Conservation (phyloP, 768 basidiomycete genomes). For the Rubroboletus satanas region DNA sequence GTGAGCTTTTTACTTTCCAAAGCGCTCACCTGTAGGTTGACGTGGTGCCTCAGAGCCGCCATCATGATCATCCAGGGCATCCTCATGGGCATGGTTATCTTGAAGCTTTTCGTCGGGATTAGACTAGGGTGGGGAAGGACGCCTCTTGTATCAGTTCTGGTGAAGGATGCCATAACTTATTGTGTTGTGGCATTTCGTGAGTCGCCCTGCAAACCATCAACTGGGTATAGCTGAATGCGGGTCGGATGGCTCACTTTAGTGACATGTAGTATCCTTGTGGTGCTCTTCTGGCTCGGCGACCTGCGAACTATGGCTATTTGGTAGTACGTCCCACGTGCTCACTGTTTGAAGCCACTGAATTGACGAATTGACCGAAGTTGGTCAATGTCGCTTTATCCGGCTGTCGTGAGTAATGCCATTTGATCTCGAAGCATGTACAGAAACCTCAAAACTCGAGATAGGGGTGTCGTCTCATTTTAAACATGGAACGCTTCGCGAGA, state of each 20-base stretch:
- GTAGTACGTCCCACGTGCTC: constrained; percentile 2
- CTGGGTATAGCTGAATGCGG: not conserved
- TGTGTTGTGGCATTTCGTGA: constrained; percentile 41
- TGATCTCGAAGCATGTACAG: not conserved
- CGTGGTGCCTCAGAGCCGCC: constrained; percentile 1
- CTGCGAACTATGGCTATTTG: not conserved
- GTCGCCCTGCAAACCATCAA: not conserved
- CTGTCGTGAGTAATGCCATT: constrained; percentile 12
- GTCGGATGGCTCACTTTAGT: not conserved
- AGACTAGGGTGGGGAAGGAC: constrained; percentile 40
- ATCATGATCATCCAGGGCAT: constrained; percentile 34
- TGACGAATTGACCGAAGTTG: constrained; percentile 11
- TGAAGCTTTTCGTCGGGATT: constrained; percentile 34
- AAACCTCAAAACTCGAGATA: not conserved
- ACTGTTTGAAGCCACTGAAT: not conserved
- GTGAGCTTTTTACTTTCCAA: constrained; percentile 16
- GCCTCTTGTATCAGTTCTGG: constrained; percentile 38
- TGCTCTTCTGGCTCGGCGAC: not conserved
- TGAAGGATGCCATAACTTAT: constrained; percentile 45
- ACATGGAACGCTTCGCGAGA: constrained; percentile 20
- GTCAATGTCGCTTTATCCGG: constrained; percentile 12
- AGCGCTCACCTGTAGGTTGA: not conserved
- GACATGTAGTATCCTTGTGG: not conserved
- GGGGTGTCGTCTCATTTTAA: constrained; percentile 24
- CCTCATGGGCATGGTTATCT: constrained; percentile 37